A percentile compares a stretch with the other conserved stretches of the same genome.
Conservation (phyloP, 116 monocot genomes). For the Dioscorea cayenensis region DNA sequence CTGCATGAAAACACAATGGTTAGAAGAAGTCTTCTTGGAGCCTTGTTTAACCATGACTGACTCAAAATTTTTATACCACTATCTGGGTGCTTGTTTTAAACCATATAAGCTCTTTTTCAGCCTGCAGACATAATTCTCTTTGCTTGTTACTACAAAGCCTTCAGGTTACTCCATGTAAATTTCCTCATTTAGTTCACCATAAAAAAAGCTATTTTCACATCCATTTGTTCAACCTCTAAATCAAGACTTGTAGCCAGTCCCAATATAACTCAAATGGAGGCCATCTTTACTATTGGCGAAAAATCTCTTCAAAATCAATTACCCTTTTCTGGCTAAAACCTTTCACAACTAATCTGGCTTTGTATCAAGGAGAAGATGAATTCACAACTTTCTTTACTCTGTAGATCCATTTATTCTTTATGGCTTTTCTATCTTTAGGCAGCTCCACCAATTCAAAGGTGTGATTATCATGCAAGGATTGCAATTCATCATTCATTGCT, state of each 20-base stretch:
- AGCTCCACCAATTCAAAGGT: conserved; percentile 3
- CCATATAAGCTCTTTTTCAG: conserved; percentile 6
- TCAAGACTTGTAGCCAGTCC: background rate
- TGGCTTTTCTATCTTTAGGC: conserved; percentile 1
- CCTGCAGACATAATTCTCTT: conserved; percentile 1
- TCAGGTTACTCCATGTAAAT: conserved; percentile 7
- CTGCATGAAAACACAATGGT: conserved; percentile 4
- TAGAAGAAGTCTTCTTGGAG: background rate
- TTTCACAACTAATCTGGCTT: background rate
- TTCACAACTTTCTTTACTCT: background rate
- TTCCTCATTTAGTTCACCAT: conserved; percentile 5
- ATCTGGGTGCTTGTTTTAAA: background rate
- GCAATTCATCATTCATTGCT: conserved; percentile 12
- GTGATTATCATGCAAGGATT: conserved; percentile 2
- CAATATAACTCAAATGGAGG: conserved; percentile 2
- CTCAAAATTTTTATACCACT: conserved; percentile 5
- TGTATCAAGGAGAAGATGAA: background rate
- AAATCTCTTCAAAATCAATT: background rate
- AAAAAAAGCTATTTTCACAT: background rate
- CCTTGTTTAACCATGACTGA: conserved; percentile 1
- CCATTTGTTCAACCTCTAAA: conserved; percentile 4
- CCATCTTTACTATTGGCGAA: conserved; percentile 5
- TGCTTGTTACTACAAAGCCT: background rate
- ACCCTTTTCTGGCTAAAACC: too few species aligned
- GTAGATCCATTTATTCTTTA: conserved; percentile 6